A percentile compares a stretch with the other conserved stretches of the same genome.
phyloP scores from a whole-genome alignment of 176 grass and related monocot genomes.

The Oryza meyeriana region DNA sequence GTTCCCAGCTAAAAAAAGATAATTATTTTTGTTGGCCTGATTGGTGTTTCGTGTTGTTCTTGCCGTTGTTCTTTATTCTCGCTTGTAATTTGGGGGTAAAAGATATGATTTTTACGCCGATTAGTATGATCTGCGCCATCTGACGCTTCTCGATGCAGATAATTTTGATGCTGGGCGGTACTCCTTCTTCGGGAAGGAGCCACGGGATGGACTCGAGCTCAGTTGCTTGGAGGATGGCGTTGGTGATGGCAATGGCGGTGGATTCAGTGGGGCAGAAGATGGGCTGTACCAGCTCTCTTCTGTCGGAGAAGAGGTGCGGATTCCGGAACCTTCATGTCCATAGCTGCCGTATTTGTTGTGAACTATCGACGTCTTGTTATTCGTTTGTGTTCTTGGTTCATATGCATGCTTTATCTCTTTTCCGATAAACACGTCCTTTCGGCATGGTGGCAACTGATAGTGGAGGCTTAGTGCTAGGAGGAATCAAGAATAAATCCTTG shows the following conservation, averaged over 20 bases:
- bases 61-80: too few species aligned
- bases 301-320: constrained; percentile 58
- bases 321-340: not conserved
- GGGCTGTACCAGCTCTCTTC: constrained; percentile 57
- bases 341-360: not conserved
- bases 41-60: not conserved
- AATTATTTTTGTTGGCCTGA: not conserved
- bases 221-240: constrained; percentile 60
- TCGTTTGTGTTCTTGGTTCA: not conserved
- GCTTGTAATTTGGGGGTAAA: too few species aligned
- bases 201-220: constrained; percentile 63
- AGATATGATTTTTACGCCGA: too few species aligned
- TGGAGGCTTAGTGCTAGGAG: constrained; percentile 28
- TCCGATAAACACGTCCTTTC: constrained; percentile 5
- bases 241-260: constrained; percentile 24
- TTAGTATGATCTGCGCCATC: too few species aligned
- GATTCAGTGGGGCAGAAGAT: constrained; percentile 48
- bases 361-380: not conserved
- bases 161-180: constrained; percentile 75
- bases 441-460: constrained; percentile 7
- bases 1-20: not conserved
- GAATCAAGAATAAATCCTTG: constrained; percentile 38
- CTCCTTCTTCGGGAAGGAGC: constrained; percentile 67
- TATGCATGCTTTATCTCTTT: constrained; percentile 19
- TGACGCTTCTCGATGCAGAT: too few species aligned